Base-by-base conservation (phyloP, 768 basidiomycete species). In the Boletus huronensis region DNA sequence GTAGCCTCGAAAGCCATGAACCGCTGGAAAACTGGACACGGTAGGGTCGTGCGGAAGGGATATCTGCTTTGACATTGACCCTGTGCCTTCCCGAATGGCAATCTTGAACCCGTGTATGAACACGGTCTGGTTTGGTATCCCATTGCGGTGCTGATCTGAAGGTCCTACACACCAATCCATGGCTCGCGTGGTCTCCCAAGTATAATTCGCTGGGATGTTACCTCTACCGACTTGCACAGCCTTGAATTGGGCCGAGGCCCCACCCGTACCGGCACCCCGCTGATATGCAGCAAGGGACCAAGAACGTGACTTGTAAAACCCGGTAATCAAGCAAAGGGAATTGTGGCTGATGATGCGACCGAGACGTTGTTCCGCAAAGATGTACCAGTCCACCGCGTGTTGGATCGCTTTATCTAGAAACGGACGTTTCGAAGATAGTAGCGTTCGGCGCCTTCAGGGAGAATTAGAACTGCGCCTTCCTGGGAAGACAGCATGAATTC, bases 381-480 rank as follows among this genome's bases (percentile, higher is more conserved):
- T 47, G 48, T 70, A 73, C 71, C 72, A 72, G 8, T 58, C 54
- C 26, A 49, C 50, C 5, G 62, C 68, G 25, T 70, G 50, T 39
- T 39, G 13, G 17, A 54, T 53, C 1, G 67, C 68, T 39, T 64
- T 57, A 13, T 62, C 55, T 19, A 55, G 42, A 26, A 72, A 67
- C 5, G 26, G 31, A 32, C 26, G 38, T 69, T 64, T n/a, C 53
- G 56, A n/a, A 70, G 59, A 40, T 66, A 59, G 23, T 59, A 52
- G 21, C 58, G 58, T 31, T 50, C 48, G 1, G 68, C 65, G 2
- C 71, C 74, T 38, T 69, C 60, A 1, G 73, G 71, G 13, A 73
- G 62, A n/a, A 65, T 55, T 6, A 73, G 54, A 6, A 72, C 52
- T 13, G 74, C 68, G 5, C 69, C 72, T 59, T 70, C 67, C 8